Evolutionary conservation across 768 basidiomycete species (phyloP).

Genomic region (Lactarius akahatsu): DNA sequence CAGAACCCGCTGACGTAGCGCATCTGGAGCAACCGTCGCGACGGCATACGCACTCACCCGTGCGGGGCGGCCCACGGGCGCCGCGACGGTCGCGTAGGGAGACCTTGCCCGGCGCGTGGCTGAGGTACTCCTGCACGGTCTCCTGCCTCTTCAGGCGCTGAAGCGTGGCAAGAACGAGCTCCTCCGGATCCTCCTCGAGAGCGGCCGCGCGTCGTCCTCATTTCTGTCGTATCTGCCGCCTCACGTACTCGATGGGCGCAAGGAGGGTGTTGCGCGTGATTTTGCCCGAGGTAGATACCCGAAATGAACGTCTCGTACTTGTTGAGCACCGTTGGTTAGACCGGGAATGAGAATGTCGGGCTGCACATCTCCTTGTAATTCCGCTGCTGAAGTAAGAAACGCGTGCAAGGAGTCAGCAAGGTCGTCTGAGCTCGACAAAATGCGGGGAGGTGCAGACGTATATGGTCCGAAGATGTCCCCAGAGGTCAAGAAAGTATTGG

Average conservation of each 20-base stretch:
- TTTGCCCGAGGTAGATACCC: conserved; percentile 41
- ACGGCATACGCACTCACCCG: conserved; percentile 83
- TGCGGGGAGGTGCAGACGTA: too few relatives aligned
- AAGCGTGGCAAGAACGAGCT: conserved; percentile 30
- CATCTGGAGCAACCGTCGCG: conserved; percentile 55
- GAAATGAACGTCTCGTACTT: conserved; percentile 97
- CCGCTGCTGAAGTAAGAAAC: too few relatives aligned
- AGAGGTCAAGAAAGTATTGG: too few relatives aligned
- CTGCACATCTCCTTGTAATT: too few relatives aligned
- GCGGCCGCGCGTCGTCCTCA: neutral
- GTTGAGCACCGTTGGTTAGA: conserved; percentile 91
- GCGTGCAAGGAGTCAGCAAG: conserved; percentile 59
- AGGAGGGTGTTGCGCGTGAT: too few relatives aligned
- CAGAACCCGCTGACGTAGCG: too few relatives aligned
- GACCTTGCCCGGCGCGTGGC: conserved; percentile 53
- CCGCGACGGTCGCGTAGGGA: conserved; percentile 34
- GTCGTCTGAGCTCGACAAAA: too few relatives aligned
- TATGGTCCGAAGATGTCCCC: too few relatives aligned
- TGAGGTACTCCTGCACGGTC: conserved; percentile 62
- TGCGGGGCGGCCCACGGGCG: conserved; percentile 77
- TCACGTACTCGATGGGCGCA: conserved; percentile 52
- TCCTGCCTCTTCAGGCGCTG: conserved; percentile 49
- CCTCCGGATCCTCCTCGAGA: conserved; percentile 6
- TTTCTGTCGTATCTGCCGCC: conserved; percentile 38
- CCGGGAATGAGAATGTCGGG: conserved; percentile 36